Conservation (phyloP, 1,139 yeast genomes). For the Geotrichum australiense region DNA sequence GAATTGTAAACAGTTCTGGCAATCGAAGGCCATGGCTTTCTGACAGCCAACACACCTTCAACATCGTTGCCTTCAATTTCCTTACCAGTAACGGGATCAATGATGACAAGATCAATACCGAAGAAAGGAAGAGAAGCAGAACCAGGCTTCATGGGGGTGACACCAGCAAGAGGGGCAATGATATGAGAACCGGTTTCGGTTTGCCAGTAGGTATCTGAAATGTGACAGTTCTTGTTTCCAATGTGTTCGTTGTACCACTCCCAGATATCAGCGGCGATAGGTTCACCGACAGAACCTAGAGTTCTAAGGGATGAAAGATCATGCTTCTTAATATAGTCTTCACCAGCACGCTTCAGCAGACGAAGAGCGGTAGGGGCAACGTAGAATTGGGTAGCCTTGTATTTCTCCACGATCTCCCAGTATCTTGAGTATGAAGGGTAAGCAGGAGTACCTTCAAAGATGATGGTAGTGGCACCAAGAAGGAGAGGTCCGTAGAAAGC, state of each 20-base stretch:
- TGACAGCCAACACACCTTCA: constrained; percentile 91
- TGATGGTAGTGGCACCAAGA: constrained; percentile 83
- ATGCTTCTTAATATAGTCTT: constrained; percentile 78
- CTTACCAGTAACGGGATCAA: constrained; percentile 85
- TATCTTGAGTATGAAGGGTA: constrained; percentile 95
- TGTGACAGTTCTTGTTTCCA: constrained; percentile 79
- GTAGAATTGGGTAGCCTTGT: constrained; percentile 92
- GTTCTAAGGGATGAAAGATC: constrained; percentile 89
- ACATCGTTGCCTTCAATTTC: constrained; percentile 85
- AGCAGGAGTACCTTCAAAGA: constrained; percentile 97
- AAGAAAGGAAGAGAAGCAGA: constrained; percentile 95
- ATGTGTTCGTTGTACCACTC: constrained; percentile 94
- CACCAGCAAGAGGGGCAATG: constrained; percentile 93
- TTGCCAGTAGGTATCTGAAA: constrained; percentile 98
- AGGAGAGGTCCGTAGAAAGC: constrained; percentile 90
- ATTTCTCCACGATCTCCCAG: constrained; percentile 92
- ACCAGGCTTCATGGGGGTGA: constrained; percentile 94
- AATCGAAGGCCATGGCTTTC: constrained; percentile 95
- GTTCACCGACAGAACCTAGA: constrained; percentile 97
- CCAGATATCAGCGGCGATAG: constrained; percentile 97
- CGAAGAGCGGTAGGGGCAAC: constrained; percentile 98
- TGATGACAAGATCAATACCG: constrained; percentile 83
- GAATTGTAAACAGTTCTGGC: constrained; percentile 94
- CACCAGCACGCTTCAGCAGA: constrained; percentile 91
- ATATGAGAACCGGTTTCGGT: constrained; percentile 97